These are phyloP conservation scores for Astragalus membranaceus DNA, from an alignment of 306 rosid species.

Conservation along the genomic window DNA sequence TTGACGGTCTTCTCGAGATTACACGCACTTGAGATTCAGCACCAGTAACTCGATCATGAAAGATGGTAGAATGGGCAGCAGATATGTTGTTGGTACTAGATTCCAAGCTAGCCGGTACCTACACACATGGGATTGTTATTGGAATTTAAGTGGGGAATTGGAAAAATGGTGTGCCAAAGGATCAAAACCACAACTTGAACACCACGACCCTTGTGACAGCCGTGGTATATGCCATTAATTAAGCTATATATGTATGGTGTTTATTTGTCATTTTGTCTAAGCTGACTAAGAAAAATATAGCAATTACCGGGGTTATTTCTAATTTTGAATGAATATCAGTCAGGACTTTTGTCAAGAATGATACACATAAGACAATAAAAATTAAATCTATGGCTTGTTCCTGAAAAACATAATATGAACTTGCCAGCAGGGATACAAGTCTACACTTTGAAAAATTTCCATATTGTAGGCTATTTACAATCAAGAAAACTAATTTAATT, in stretches of 20 bases:
- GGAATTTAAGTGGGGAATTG: background rate
- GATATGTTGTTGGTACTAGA: conserved; percentile 18
- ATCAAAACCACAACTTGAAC: background rate
- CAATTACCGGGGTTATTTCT: background rate
- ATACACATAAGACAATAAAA: background rate
- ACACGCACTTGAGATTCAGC: conserved; percentile 21
- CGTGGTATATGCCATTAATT: background rate
- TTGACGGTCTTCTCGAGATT: conserved; percentile 42
- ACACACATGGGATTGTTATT: conserved; percentile 13
- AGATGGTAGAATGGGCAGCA: conserved; percentile 16
- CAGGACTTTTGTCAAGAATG: background rate
- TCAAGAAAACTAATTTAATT: background rate
- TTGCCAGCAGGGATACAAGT: background rate
- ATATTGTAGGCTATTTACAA: background rate
- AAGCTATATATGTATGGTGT: background rate
- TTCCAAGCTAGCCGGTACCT: conserved; percentile 66
- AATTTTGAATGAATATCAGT: background rate
- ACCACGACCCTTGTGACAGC: background rate
- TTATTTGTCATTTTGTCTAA: too few relatives aligned
- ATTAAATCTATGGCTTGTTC: background rate
- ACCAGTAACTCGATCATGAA: conserved; percentile 14
- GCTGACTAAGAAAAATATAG: too few relatives aligned
- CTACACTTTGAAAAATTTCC: background rate
- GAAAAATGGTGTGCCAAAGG: background rate
- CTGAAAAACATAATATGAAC: background rate